Conservation (phyloP, 2,329 filamentous ascomycete species). For the Alternaria ventricosa region DNA sequence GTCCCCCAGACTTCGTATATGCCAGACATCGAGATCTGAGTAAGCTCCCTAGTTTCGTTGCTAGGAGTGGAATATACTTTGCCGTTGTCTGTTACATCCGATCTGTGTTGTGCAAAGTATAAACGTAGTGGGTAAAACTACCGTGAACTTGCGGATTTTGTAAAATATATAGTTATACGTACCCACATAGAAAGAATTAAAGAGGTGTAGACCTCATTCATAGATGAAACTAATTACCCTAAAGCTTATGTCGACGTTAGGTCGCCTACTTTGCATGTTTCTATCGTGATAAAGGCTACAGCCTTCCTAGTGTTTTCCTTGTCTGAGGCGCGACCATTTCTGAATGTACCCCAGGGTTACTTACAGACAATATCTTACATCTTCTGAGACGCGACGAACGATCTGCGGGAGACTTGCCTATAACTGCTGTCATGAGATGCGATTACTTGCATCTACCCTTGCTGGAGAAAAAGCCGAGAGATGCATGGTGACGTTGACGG, state of each 20-base stretch:
- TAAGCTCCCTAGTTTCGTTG: not conserved
- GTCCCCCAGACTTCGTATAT: not conserved
- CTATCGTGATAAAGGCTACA: not conserved
- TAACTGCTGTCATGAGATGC: not conserved
- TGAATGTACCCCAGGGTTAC: not conserved
- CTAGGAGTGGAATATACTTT: not conserved
- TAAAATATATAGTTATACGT: not conserved
- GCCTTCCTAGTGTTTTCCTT: not conserved
- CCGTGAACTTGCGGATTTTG: not conserved
- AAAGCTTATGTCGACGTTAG: not conserved
- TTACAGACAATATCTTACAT: not conserved
- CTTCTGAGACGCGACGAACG: not conserved
- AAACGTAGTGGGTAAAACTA: not conserved
- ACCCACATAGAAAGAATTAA: not conserved
- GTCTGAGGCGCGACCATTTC: not conserved
- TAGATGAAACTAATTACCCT: not conserved
- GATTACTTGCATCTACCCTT: slow-evolving; percentile 5
- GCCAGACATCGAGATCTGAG: not conserved
- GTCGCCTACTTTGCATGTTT: not conserved
- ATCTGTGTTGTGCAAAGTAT: not conserved
- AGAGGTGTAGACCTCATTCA: not conserved
- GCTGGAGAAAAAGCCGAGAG: not conserved
- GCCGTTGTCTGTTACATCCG: no score
- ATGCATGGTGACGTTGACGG: slow-evolving; percentile 12
- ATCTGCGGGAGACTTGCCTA: not conserved